phyloP scores from a whole-genome alignment of 2,329 filamentous ascomycete species.

The Fusarium ramigenum region DNA sequence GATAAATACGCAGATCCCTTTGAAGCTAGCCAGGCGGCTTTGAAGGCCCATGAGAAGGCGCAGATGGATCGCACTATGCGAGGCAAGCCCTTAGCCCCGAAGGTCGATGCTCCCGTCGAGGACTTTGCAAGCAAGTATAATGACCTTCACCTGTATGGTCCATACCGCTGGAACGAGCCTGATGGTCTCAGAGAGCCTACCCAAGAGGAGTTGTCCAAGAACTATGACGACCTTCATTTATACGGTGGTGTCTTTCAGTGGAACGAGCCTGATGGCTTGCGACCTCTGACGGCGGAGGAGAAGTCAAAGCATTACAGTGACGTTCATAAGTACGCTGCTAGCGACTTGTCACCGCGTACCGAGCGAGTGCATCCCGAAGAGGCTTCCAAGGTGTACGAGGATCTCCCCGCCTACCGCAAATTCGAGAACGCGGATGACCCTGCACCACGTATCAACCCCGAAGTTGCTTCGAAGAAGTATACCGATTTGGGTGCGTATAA shows the following conservation, averaged over 20 bases:
- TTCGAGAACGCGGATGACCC: conserved; percentile 43
- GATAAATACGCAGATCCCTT: conserved; percentile 49
- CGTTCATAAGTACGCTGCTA: conserved; percentile 47
- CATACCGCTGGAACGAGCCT: conserved; percentile 51
- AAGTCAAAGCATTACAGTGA: conserved; percentile 53
- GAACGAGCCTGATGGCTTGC: conserved; percentile 51
- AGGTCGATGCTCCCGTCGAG: conserved; percentile 45
- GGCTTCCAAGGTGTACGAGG: conserved; percentile 45
- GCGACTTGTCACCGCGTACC: conserved; percentile 27
- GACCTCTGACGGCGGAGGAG: conserved; percentile 47
- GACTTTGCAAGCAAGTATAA: conserved; percentile 49
- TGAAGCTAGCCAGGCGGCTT: conserved; percentile 45
- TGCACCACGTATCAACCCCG: conserved; percentile 41
- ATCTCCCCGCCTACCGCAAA: conserved; percentile 39
- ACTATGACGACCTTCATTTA: conserved; percentile 52
- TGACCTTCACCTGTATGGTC: conserved; percentile 54
- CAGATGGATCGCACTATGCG: conserved; percentile 45
- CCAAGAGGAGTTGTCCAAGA: conserved; percentile 48
- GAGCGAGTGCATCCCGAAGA: conserved; percentile 42
- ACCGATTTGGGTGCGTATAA: conserved; percentile 49
- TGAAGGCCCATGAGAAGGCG: conserved; percentile 42
- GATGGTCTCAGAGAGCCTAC: conserved; percentile 51
- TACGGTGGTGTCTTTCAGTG: conserved; percentile 48
- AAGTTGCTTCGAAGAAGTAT: conserved; percentile 52
- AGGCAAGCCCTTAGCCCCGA: conserved; percentile 50